These are phyloP conservation scores for Daldinia childiae DNA, from an alignment of 495 filamentous ascomycete species.

Conservation along the genomic window DNA sequence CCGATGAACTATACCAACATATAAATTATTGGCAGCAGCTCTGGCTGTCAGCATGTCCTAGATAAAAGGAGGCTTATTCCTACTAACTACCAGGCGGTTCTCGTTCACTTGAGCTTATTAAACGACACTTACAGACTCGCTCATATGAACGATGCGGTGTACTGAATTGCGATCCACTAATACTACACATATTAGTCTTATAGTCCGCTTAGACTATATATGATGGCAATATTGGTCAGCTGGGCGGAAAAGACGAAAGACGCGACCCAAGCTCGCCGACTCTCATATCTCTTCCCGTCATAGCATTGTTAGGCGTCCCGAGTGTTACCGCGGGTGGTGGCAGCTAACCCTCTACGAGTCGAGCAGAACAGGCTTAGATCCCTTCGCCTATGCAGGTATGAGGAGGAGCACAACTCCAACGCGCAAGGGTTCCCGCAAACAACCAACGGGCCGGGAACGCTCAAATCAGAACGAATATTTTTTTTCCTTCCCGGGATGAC, in stretches of 20 bases:
- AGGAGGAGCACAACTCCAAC: conserved; percentile 35
- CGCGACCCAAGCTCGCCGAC: conserved; percentile 7
- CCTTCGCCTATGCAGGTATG: conserved; percentile 12
- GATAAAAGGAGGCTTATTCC: not conserved
- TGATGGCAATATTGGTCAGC: not conserved
- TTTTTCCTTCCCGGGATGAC: not conserved
- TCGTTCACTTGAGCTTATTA: not conserved
- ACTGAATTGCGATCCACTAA: conserved; percentile 18
- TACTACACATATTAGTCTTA: conserved; percentile 3
- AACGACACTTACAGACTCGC: conserved; percentile 1
- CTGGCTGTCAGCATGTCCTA: not conserved
- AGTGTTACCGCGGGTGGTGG: conserved; percentile 29
- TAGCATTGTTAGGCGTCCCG: conserved; percentile 31
- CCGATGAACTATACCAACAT: conserved; percentile 10
- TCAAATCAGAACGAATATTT: conserved; percentile 9
- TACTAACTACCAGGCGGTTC: not conserved
- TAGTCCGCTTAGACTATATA: not conserved
- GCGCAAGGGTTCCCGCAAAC: conserved; percentile 34
- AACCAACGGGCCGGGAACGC: conserved; percentile 23
- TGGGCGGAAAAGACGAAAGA: not conserved
- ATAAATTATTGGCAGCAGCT: not conserved
- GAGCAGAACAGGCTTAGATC: conserved; percentile 16
- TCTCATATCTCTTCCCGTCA: conserved; percentile 28
- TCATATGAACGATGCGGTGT: not conserved
- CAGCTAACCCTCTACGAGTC: conserved; percentile 15